These are phyloP conservation scores for Blumeria graminis DNA, from an alignment of 2,329 filamentous ascomycete genomes.

Conservation along the genomic window DNA sequence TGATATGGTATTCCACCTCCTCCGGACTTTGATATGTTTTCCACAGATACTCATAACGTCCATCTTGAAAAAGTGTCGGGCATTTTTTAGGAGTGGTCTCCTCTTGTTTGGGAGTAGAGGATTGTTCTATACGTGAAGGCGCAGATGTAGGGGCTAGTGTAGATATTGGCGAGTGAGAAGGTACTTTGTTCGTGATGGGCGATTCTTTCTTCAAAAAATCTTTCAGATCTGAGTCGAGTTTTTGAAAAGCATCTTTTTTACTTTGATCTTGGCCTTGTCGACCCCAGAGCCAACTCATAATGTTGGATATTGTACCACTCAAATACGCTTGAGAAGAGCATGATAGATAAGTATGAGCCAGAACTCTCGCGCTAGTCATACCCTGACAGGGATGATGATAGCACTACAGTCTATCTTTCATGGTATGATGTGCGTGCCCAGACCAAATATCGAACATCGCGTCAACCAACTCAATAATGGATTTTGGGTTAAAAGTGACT, in stretches of 20 bases:
- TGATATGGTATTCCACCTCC: constrained; percentile 42
- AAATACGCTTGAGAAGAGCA: too few species aligned
- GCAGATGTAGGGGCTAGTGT: not conserved
- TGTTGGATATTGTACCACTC: not conserved
- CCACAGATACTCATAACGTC: constrained; percentile 72
- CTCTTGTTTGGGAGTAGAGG: not conserved
- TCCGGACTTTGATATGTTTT: constrained; percentile 60
- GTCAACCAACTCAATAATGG: too few species aligned
- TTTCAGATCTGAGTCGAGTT: constrained; percentile 37
- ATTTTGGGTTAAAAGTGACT: too few species aligned
- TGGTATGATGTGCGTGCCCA: too few species aligned
- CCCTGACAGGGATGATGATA: too few species aligned
- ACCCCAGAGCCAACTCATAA: constrained; percentile 17
- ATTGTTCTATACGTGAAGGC: too few species aligned
- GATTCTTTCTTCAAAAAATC: constrained; percentile 43
- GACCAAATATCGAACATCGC: too few species aligned
- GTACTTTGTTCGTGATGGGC: constrained; percentile 22
- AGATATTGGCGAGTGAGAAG: constrained; percentile 7
- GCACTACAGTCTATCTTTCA: too few species aligned
- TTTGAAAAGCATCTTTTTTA: constrained; percentile 26
- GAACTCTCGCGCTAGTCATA: too few species aligned
- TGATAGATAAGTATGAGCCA: too few species aligned
- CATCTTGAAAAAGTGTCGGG: constrained; percentile 34
- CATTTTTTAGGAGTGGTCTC: constrained; percentile 4
- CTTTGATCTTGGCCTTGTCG: constrained; percentile 7